These are phyloP conservation scores for Perilla frutescens DNA, from an alignment of 257 asterid genomes.

Conservation along the genomic window DNA sequence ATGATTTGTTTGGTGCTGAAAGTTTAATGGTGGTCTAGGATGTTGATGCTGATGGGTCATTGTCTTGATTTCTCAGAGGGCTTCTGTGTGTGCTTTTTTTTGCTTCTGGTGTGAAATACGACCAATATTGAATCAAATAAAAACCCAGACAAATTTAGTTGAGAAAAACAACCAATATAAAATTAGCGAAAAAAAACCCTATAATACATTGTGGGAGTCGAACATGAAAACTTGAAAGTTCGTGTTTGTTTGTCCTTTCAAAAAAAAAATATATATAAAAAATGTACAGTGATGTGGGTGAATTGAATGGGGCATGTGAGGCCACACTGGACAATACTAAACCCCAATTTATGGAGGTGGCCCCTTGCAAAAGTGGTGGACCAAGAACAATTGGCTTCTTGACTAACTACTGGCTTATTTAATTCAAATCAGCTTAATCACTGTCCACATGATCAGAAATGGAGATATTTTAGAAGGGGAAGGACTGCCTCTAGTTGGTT, in stretches of 20 bases:
- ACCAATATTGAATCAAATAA: neutral
- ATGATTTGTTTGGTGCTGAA: constrained; percentile 52
- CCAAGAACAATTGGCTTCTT: constrained; percentile 51
- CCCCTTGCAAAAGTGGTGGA: constrained; percentile 59
- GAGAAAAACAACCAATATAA: neutral
- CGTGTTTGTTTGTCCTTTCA: neutral
- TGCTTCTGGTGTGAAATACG: constrained; percentile 6
- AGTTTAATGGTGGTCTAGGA: constrained; percentile 35
- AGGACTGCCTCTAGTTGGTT: constrained; percentile 35
- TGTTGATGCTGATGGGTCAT: constrained; percentile 48
- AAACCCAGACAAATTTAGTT: neutral
- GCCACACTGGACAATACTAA: constrained; percentile 50
- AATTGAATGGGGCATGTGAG: constrained; percentile 64
- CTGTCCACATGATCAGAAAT: constrained; percentile 45
- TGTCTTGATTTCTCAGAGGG: constrained; percentile 43
- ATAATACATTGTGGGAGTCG: neutral
- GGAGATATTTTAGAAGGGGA: constrained; percentile 30
- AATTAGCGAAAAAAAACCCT: neutral
- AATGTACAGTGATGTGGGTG: constrained; percentile 55
- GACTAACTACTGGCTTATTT: constrained; percentile 36
- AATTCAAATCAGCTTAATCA: constrained; percentile 46
- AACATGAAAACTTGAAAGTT: constrained; percentile 3
- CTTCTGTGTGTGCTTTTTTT: neutral
- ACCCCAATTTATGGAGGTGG: constrained; percentile 66
- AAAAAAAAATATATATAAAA: neutral